These are phyloP conservation scores for Mortierella sp. DNA, from an alignment of 371 early-diverging fungal genomes.

Conservation along the genomic window DNA sequence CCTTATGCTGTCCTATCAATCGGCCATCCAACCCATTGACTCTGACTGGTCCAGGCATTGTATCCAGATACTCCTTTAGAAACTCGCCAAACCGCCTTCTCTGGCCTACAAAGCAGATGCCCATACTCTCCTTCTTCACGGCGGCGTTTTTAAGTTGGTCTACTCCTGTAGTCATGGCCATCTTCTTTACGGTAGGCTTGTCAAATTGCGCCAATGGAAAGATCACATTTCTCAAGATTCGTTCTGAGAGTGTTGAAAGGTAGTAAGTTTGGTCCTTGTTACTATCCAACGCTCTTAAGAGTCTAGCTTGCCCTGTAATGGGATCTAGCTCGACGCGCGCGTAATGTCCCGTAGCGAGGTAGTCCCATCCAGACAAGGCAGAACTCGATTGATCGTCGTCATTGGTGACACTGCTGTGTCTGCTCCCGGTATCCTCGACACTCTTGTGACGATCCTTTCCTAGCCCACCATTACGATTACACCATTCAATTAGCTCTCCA, in stretches of 20 bases:
- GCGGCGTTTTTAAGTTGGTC: slow-evolving; percentile 63
- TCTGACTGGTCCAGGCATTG: slow-evolving; percentile 66
- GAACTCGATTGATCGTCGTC: background rate
- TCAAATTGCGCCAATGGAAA: slow-evolving; percentile 88
- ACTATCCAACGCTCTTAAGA: slow-evolving; percentile 63
- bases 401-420: background rate
- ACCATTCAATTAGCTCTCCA: slow-evolving; percentile 77
- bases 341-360: slow-evolving; percentile 91
- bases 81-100: slow-evolving; percentile 83
- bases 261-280: slow-evolving; percentile 96
- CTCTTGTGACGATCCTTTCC: slow-evolving; percentile 39
- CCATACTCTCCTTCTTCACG: slow-evolving; percentile 92
- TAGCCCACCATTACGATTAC: slow-evolving; percentile 56
- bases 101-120: slow-evolving; percentile 96
- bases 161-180: slow-evolving; percentile 64
- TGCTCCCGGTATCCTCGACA: background rate
- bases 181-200: slow-evolving; percentile 79
- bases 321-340: slow-evolving; percentile 64
- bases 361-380: slow-evolving; percentile 61
- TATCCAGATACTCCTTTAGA: slow-evolving; percentile 75
- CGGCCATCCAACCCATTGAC: slow-evolving; percentile 72
- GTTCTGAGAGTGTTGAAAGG: slow-evolving; percentile 75
- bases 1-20: slow-evolving; percentile 75
- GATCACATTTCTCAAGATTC: slow-evolving; percentile 67
- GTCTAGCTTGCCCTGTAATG: slow-evolving; percentile 17